Base-by-base conservation (phyloP, 352 stramenopile genomes). In the Blastocystis sp. region DNA sequence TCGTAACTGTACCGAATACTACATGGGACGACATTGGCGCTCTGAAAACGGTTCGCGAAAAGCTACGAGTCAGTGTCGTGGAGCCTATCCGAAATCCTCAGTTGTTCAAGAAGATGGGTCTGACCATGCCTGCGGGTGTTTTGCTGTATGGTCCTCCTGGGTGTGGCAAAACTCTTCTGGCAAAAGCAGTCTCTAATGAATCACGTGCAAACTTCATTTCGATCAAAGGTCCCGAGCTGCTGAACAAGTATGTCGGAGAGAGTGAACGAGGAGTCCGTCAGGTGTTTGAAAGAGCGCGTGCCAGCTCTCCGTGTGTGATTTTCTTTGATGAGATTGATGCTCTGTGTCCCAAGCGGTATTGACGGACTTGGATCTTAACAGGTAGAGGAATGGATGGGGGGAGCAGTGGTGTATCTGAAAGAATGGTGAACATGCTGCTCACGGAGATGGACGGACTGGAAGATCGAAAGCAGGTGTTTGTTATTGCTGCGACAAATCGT, bases 251-350 rank as follows among this genome's bases (percentile, higher is more conserved):
- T 91, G 97, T 99, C 2, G 97, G 97, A 45, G 96, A 99, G 92
- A 98, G 94, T 47, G 97, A 99, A 91, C 93, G 95, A 45, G 95
- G 94, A 0, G 95, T 98, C 66, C 94, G 95, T 6, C 90, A 94
- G 39, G 95, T 99, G 0, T 99, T 99, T 92, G 95, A 98, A 92
- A 93, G 97, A 65, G 97, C 97, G n/a, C 92, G 96, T 1, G 96
- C 95, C 64, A 98, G 96, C 16, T 97, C 95, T 76, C 97, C 97
- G 2, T 99, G 97, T 91, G 96, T 99, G n/a, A 95, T 99, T 16
- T 99, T 99, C 92, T 99, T 99, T 79, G 97, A 99, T 87, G 97
- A 99, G 92, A 93, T 99, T 30, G 97, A 99, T 91, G 96, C 96
- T 43, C 91, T 99, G 18, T 98, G 95, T 87, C 97, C 97, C 95